phyloP scores from a whole-genome alignment of 1,139 yeast species.

The Hansenula sp. region DNA sequence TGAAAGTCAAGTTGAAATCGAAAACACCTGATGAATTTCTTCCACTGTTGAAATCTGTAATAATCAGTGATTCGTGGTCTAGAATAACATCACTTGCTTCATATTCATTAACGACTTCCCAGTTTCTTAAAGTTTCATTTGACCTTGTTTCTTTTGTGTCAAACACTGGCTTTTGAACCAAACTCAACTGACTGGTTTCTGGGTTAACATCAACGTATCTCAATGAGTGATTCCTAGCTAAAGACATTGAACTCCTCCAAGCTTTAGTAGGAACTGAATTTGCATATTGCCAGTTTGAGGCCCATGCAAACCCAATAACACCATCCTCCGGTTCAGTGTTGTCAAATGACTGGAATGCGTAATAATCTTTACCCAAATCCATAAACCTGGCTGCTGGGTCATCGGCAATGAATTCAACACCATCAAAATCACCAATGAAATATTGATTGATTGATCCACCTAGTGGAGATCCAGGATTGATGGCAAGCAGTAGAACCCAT shows the following conservation, averaged over 20 bases:
- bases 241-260: conserved; percentile 32
- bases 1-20: conserved; percentile 17
- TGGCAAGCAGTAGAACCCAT: conserved; percentile 33
- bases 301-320: conserved; percentile 33
- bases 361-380: conserved; percentile 33
- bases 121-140: neutral
- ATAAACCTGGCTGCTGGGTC: conserved; percentile 25
- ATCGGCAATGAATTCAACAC: conserved; percentile 28
- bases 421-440: conserved; percentile 37
- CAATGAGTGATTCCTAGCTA: conserved; percentile 28
- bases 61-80: neutral
- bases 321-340: conserved; percentile 19
- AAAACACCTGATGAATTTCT: conserved; percentile 9
- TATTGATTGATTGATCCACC: conserved; percentile 36
- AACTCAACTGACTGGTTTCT: conserved; percentile 18
- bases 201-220: conserved; percentile 23
- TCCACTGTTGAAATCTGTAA: conserved; percentile 4
- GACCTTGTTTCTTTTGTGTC: conserved; percentile 1
- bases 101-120: neutral
- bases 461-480: conserved; percentile 35
- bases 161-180: conserved; percentile 24
- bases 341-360: conserved; percentile 31
- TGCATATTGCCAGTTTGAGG: conserved; percentile 36
- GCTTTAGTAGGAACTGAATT: conserved; percentile 28
- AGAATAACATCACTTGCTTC: neutral